Evolutionary conservation across 2,329 filamentous ascomycete genomes (phyloP).

Genomic region (Trichoderma koningiopsis): DNA sequence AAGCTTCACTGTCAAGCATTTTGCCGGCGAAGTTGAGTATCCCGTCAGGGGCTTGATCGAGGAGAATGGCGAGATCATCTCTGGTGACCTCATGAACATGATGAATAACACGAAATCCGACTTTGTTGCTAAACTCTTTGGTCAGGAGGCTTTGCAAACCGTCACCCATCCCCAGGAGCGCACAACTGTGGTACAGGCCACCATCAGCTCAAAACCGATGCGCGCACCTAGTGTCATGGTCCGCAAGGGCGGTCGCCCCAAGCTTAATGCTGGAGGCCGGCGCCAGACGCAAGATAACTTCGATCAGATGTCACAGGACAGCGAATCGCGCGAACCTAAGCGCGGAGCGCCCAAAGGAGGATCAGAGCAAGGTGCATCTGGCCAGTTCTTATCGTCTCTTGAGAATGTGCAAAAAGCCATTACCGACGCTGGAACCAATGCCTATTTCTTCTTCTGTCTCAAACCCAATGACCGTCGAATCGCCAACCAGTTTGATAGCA

Average conservation of each 20-base stretch:
- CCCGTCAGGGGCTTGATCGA: conserved; percentile 83
- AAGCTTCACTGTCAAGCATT: conserved; percentile 89
- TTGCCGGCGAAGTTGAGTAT: conserved; percentile 95
- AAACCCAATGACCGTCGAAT: conserved; percentile 97
- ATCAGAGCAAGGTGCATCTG: conserved; percentile 81
- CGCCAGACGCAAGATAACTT: conserved; percentile 47
- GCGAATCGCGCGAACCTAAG: conserved; percentile 51
- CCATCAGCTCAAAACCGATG: conserved; percentile 92
- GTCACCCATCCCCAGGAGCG: conserved; percentile 91
- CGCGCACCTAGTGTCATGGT: conserved; percentile 91
- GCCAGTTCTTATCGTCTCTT: conserved; percentile 85
- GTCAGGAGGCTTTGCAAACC: conserved; percentile 92
- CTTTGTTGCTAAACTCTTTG: conserved; percentile 88
- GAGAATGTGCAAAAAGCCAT: conserved; percentile 90
- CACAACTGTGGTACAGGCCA: conserved; percentile 90
- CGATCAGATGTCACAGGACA: conserved; percentile 52
- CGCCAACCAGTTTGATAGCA: conserved; percentile 98
- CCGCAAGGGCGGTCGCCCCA: conserved; percentile 61
- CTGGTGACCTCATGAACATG: conserved; percentile 92
- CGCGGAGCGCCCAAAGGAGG: conserved; percentile 30
- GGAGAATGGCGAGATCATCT: conserved; percentile 95
- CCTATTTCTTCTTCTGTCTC: conserved; percentile 94
- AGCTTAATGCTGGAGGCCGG: conserved; percentile 38
- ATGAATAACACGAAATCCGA: conserved; percentile 85
- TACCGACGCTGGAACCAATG: conserved; percentile 78